Evolutionary conservation across 805 yeast genomes (phyloP), one percentile per base, ranked within the genome.

Genomic region (Myxozyma vanderwaltii): DNA sequence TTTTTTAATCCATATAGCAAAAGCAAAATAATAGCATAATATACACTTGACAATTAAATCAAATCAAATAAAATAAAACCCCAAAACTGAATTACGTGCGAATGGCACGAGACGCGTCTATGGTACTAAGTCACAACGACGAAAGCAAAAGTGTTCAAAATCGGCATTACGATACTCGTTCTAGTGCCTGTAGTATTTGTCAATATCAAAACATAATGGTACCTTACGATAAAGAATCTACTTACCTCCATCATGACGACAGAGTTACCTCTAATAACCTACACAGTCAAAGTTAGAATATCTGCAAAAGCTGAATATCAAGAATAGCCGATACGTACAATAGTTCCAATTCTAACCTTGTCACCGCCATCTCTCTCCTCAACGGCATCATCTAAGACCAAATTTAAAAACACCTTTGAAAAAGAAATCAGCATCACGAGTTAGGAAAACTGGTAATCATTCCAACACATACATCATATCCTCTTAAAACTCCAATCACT

Each of bases 401-500:
- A 74, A 68, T 88, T 88, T 67, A 88, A 71, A 69, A 87, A 88
- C n/a, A 82, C 74, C 82, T 78, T 53, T n/a, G 46, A 7, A 2
- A 45, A 24, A 21, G 26, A 26, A 45, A 23, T 4, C 6, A 43
- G 43, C 19, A 56, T 45, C 40, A 10, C 8, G 12, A 10, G 35
- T 26, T 10, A 12, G 26, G 4, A 21, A 3, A 5, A 4, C 17
- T n/a, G 29, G 12, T 41, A 27, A 5, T 63, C 51, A 27, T 52
- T 15, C 17, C 26, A n/a, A 7, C 67, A 71, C 59, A 67, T 27
- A 84, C 82, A 70, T 92, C 98, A 71, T 84, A 92, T 1, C 98
- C 98, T 67, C 89, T 78, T 55, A 92, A 79, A 12, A 82, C 81
- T 1, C 98, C 98, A n/a, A 82, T 81, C 1, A 92, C 82, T 66